These are phyloP conservation scores for Macaranga tanarius DNA, from an alignment of 441 rosid species.

Conservation along the genomic window DNA sequence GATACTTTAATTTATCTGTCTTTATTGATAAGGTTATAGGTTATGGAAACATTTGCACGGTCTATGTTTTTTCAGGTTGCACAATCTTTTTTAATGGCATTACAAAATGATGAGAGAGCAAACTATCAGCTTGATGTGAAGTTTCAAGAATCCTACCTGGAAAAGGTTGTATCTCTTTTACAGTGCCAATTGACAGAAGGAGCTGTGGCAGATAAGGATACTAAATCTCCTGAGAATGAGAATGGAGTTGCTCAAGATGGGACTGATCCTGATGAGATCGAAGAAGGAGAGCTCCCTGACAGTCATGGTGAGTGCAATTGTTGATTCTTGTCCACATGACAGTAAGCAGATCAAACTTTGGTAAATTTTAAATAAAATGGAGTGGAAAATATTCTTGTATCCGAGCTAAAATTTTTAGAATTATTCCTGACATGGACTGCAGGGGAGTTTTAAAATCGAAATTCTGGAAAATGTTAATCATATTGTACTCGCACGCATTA, in stretches of 20 bases:
- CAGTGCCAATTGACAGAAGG: slow-evolving; percentile 93
- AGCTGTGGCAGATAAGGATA: slow-evolving; percentile 68
- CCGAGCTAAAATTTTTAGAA: slow-evolving; percentile 3
- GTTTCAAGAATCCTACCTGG: slow-evolving; percentile 92
- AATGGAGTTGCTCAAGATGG: slow-evolving; percentile 38
- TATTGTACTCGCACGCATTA: background rate
- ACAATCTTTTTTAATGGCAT: slow-evolving; percentile 84
- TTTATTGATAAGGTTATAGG: background rate
- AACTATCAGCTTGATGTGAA: slow-evolving; percentile 94
- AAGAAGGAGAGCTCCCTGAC: slow-evolving; percentile 99
- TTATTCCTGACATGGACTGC: background rate
- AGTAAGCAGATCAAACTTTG: background rate
- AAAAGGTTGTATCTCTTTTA: slow-evolving; percentile 72
- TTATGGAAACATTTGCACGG: slow-evolving; percentile 14
- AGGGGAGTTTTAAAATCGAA: background rate
- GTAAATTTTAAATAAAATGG: slow-evolving; percentile 1
- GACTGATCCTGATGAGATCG: slow-evolving; percentile 62
- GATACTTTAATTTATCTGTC: slow-evolving; percentile 15
- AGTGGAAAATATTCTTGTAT: slow-evolving; percentile 13
- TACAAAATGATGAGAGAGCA: slow-evolving; percentile 94
- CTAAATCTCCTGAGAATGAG: slow-evolving; percentile 39
- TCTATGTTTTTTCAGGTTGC: slow-evolving; percentile 68
- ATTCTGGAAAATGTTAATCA: background rate
- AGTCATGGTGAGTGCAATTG: slow-evolving; percentile 63
- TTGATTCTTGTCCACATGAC: slow-evolving; percentile 20